phyloP scores from a whole-genome alignment of 2,329 filamentous ascomycete genomes.

The Didymella glomerata region DNA sequence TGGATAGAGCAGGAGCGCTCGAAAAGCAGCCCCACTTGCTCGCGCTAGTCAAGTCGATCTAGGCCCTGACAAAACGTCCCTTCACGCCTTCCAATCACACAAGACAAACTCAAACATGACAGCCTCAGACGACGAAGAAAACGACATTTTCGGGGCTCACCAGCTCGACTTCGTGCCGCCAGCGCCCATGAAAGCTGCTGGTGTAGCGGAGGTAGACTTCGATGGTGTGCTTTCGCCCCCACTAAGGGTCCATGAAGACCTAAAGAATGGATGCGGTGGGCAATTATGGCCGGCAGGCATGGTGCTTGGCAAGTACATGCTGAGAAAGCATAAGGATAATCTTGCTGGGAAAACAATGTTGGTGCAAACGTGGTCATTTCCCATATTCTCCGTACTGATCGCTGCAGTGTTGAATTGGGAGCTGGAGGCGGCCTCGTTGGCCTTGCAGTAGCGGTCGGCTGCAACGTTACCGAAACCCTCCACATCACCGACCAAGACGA shows the following conservation, averaged over 20 bases:
- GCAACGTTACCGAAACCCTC: constrained; percentile 65
- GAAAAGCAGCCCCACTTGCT: constrained; percentile 18
- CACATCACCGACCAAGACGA: constrained; percentile 86
- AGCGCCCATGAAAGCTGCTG: constrained; percentile 61
- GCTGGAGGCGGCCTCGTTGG: constrained; percentile 89
- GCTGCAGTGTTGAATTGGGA: constrained; percentile 81
- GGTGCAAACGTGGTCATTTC: constrained; percentile 48
- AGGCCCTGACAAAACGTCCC: constrained; percentile 18
- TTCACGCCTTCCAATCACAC: constrained; percentile 11
- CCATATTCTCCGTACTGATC: constrained; percentile 20
- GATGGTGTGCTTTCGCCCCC: constrained; percentile 75
- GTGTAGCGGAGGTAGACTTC: constrained; percentile 67
- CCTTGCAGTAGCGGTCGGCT: constrained; percentile 65
- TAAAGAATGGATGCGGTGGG: constrained; percentile 87
- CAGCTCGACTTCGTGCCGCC: constrained; percentile 63
- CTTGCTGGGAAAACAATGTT: constrained; percentile 76
- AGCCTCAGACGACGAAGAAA: constrained; percentile 42
- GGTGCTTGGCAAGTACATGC: constrained; percentile 84
- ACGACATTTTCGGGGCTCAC: constrained; percentile 55
- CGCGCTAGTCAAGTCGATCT: constrained; percentile 17
- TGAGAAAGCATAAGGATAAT: constrained; percentile 73
- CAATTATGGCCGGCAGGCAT: constrained; percentile 95
- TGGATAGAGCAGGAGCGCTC: background rate
- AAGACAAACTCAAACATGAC: constrained; percentile 10
- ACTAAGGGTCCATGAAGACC: constrained; percentile 82